Evolutionary conservation across 2,329 filamentous ascomycete species (phyloP), one percentile per base, ranked within the genome.

Genomic region (Penicillium sp.): DNA sequence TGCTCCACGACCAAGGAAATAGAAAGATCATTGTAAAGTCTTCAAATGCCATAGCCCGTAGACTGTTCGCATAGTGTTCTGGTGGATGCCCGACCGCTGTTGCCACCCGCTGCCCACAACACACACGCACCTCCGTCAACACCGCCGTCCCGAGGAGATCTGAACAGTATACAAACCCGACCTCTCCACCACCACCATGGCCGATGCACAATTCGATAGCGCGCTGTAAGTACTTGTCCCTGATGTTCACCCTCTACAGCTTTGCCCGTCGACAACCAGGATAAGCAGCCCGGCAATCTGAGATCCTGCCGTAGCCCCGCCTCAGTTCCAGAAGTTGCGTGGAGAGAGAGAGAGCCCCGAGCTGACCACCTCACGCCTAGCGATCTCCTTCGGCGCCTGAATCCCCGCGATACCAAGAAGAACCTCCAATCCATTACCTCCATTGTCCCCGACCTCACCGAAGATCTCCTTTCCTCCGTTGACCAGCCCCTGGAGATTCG

Each of bases 391-490:
- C 92, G 94, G 65, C 94, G 94, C 60, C 88, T 99, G 57, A 95
- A 96, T 77, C 94, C 94, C 39, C 95, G 95, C 72, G 85, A 94
- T 75, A 96, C 92, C 49, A 82, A 91, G 67, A 75, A 83, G 56
- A 95, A 99, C 78, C 88, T 99, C 66, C 87, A 89, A 75, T 82
- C 86, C 67, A 91, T 99, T 70, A 94, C 96, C 74, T 79, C 82
- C 50, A 87, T 99, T 58, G 88, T 91, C 40, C 94, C 94, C 14
- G 87, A 92, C 63, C 86, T 99, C 54, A 94, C 92, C 67, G 94
- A 99, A 80, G 94, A 99, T 72, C 90, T 99, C 39, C 90, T 99
- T 60, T 94, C 92, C 61, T 96, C 92, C 22, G 94, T 99, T 64
- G 94, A 99, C 75, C 92, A 97, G 74, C 94, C 94, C 22, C 86